Conservation (phyloP, 306 rosid genomes). For the Trichosanthes cucumerina region DNA sequence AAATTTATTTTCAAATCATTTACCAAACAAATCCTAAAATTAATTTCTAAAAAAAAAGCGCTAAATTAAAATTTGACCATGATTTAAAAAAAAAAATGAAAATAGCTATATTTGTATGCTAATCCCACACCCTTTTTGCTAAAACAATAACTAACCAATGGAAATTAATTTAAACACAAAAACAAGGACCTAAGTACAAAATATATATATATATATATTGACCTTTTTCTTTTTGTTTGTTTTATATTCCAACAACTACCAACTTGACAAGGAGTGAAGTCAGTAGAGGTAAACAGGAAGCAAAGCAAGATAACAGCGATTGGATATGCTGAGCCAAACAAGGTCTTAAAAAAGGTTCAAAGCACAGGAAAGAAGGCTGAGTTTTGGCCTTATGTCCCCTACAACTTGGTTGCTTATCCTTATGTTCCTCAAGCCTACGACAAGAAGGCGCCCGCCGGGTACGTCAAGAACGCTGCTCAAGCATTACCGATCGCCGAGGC, state of each 20-base stretch:
- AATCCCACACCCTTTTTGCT: no score
- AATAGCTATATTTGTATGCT: no score
- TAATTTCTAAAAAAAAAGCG: no score
- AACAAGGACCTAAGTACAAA: not conserved
- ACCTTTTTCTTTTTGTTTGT: not conserved
- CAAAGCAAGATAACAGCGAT: constrained; percentile 61
- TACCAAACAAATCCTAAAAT: no score
- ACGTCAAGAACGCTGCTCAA: constrained; percentile 47
- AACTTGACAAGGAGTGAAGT: constrained; percentile 35
- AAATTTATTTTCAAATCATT: no score
- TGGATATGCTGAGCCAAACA: constrained; percentile 74
- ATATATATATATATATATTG: no score
- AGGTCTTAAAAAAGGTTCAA: constrained; percentile 62
- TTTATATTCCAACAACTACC: not conserved
- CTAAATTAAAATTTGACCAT: no score
- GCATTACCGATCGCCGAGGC: constrained; percentile 46
- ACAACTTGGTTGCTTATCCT: constrained; percentile 80
- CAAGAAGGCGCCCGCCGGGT: constrained; percentile 84
- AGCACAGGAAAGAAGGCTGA: constrained; percentile 86
- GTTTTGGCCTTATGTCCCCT: constrained; percentile 88
- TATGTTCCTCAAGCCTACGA: constrained; percentile 76
- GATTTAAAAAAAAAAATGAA: no score
- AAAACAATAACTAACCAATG: no score
- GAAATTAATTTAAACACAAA: no score
- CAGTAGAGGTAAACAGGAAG: constrained; percentile 64